phyloP scores from a whole-genome alignment of 108 stramenopile species.

The Hondaea fermentalgiana region DNA sequence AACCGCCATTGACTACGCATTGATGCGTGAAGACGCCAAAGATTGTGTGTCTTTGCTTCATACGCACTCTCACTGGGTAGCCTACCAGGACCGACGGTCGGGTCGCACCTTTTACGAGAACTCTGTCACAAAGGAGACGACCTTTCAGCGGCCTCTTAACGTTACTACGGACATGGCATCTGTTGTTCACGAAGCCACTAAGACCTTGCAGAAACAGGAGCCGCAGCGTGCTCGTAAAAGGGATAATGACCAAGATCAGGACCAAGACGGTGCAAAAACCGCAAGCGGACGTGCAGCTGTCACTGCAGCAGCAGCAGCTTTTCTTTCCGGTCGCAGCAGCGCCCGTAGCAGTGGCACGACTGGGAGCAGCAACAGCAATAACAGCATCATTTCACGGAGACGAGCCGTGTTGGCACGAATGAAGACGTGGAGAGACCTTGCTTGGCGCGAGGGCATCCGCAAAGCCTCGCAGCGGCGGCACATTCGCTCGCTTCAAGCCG shows the following conservation, averaged over 20 bases:
- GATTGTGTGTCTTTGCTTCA: not conserved
- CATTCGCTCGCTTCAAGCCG: not conserved
- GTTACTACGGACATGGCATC: not conserved
- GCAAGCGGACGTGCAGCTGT: too few species aligned
- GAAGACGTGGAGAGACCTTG: not conserved
- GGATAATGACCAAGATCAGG: too few species aligned
- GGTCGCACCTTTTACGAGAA: not conserved
- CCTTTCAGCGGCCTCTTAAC: not conserved
- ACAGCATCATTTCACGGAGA: not conserved
- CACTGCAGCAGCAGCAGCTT: too few species aligned
- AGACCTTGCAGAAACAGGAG: not conserved
- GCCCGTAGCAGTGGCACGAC: too few species aligned
- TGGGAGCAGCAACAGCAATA: too few species aligned
- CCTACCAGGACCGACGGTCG: not conserved
- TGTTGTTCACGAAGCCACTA: not conserved
- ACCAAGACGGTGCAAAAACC: too few species aligned
- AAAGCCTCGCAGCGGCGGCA: not conserved
- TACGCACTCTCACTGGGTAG: not conserved
- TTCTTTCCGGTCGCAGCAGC: too few species aligned
- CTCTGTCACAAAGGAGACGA: not conserved
- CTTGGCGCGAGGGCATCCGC: conserved; percentile 2
- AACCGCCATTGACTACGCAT: not conserved
- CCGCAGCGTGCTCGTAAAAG: too few species aligned
- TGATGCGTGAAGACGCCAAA: not conserved
- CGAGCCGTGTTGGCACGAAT: not conserved